Evolutionary conservation across 352 stramenopile genomes (phyloP).

Genomic region (Phytophthora vignae): DNA sequence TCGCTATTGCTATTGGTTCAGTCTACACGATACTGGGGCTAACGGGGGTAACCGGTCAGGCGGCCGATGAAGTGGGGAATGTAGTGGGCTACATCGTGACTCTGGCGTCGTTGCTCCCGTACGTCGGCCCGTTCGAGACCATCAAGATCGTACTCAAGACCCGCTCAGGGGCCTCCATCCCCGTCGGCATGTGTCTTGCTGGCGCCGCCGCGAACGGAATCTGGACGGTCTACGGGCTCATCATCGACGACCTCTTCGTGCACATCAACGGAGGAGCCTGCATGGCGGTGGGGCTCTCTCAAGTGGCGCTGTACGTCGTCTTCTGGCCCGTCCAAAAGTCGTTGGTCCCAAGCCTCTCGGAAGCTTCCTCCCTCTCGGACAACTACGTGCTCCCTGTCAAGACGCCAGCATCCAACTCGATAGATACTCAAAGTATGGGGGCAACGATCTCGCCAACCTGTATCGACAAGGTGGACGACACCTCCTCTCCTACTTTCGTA

Average conservation of each 20-base stretch:
- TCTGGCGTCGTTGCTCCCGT: conserved; percentile 38
- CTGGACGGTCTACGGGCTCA: conserved; percentile 49
- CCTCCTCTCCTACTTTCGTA: conserved; percentile 2
- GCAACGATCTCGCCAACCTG: not conserved
- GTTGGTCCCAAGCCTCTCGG: not conserved
- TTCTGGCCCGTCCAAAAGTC: conserved; percentile 21
- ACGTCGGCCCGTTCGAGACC: conserved; percentile 41
- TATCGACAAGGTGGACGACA: not conserved
- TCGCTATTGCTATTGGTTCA: conserved; percentile 16
- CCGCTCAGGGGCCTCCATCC: conserved; percentile 36
- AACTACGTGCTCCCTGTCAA: conserved; percentile 1
- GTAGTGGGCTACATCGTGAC: conserved; percentile 46
- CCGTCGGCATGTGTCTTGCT: conserved; percentile 34
- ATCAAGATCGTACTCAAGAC: conserved; percentile 39
- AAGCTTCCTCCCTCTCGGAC: conserved; percentile 2
- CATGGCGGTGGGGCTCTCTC: conserved; percentile 19
- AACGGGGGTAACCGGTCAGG: conserved; percentile 26
- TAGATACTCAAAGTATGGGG: not conserved
- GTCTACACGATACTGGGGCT: conserved; percentile 35
- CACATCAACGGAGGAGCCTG: conserved; percentile 34
- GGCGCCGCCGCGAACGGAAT: conserved; percentile 34
- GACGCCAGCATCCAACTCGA: not conserved
- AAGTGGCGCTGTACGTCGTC: conserved; percentile 42
- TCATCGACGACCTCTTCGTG: conserved; percentile 49
- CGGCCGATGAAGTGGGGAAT: conserved; percentile 23